Conservation (phyloP, 2,329 filamentous ascomycete species). For the Rugonectria rugulosa region DNA sequence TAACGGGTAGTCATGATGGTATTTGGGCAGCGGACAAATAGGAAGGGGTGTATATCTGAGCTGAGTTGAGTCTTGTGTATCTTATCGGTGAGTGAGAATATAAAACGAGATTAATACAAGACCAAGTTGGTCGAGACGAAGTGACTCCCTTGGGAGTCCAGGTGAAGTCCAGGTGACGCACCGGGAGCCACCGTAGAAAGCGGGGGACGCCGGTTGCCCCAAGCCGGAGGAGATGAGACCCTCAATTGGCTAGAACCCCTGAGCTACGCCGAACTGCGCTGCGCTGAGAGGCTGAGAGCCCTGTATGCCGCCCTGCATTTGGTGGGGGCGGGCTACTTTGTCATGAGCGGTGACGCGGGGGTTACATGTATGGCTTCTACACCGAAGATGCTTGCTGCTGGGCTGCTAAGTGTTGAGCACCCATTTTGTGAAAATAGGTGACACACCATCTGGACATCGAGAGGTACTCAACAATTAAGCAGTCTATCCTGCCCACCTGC, state of each 20-base stretch:
- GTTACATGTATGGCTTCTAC: too few species aligned
- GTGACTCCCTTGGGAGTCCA: conserved; percentile 25
- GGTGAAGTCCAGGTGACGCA: conserved; percentile 23
- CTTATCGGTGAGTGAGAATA: too few species aligned
- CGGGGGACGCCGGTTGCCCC: conserved; percentile 37
- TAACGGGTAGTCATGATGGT: conserved; percentile 67
- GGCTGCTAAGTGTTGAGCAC: not conserved
- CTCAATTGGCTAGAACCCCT: conserved; percentile 31
- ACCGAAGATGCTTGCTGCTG: conserved; percentile 1
- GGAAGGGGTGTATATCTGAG: not conserved
- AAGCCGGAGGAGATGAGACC: conserved; percentile 19
- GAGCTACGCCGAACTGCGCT: too few species aligned
- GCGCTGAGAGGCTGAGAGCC: conserved; percentile 20
- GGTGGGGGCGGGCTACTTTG: conserved; percentile 11
- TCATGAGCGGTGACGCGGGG: conserved; percentile 16
- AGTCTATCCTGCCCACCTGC: too few species aligned
- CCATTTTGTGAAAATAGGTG: not conserved
- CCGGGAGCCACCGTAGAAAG: conserved; percentile 35
- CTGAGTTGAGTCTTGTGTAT: not conserved
- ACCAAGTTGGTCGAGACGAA: conserved; percentile 20
- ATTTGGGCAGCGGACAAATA: not conserved
- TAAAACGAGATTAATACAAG: conserved; percentile 15
- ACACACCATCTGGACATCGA: not conserved
- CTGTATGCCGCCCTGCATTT: conserved; percentile 27
- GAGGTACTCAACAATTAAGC: too few species aligned